These are phyloP conservation scores for Bisporella sp. DNA, from an alignment of 2,329 filamentous ascomycete species.

Conservation along the genomic window DNA sequence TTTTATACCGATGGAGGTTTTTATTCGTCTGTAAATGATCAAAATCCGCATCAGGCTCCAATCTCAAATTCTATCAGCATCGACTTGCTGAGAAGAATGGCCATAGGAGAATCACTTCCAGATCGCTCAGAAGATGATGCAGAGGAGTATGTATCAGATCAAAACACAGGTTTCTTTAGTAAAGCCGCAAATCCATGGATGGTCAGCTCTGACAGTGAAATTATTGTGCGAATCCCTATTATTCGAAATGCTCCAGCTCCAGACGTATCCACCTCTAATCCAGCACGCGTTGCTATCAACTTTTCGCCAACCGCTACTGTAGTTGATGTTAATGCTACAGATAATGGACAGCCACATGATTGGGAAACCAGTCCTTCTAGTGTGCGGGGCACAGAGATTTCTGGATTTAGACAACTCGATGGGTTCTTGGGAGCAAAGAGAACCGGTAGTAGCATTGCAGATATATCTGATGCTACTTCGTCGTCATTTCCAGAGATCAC, in stretches of 20 bases:
- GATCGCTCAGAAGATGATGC: not conserved
- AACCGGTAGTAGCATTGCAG: slow-evolving; percentile 25
- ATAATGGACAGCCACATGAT: too few species aligned
- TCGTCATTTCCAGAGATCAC: slow-evolving; percentile 10
- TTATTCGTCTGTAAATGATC: slow-evolving; percentile 9
- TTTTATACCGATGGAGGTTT: slow-evolving; percentile 18
- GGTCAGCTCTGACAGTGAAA: not conserved
- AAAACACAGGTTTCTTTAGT: not conserved
- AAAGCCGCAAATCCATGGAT: not conserved
- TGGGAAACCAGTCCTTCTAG: too few species aligned
- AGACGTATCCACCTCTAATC: too few species aligned
- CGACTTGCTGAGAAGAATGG: not conserved
- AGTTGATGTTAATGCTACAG: slow-evolving; percentile 1
- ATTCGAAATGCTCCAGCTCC: slow-evolving; percentile 1
- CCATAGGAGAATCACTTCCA: not conserved
- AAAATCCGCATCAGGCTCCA: too few species aligned
- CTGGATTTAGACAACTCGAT: too few species aligned
- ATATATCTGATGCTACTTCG: slow-evolving; percentile 17
- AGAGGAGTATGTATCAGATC: too few species aligned
- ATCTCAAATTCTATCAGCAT: not conserved
- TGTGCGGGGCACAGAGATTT: too few species aligned
- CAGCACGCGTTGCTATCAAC: too few species aligned
- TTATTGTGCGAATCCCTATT: not conserved
- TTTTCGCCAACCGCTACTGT: slow-evolving; percentile 10
- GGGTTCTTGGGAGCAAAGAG: not conserved